A percentile compares a stretch with the other conserved stretches of the same genome.
Conservation (phyloP, 306 rosid genomes). For the Carpinus viminea region DNA sequence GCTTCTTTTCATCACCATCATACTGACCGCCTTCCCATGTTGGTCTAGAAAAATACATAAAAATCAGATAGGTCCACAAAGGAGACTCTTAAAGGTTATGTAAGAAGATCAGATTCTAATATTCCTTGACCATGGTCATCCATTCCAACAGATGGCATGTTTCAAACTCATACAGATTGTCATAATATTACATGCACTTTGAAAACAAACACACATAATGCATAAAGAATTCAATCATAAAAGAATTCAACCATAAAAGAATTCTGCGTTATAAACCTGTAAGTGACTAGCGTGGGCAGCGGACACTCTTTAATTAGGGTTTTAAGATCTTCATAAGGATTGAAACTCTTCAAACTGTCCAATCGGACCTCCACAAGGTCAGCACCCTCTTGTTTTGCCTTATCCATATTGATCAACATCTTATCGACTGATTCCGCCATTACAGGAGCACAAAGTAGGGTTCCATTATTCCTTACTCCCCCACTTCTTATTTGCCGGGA, state of each 20-base stretch:
- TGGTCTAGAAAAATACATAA: conserved; percentile 51
- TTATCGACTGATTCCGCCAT: conserved; percentile 51
- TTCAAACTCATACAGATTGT: not conserved
- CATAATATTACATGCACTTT: not conserved
- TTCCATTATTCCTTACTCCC: conserved; percentile 39
- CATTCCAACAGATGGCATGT: not conserved
- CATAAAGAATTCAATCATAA: not conserved
- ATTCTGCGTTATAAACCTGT: conserved; percentile 39
- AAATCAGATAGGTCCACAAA: conserved; percentile 13
- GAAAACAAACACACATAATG: not conserved
- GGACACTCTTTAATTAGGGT: conserved; percentile 43
- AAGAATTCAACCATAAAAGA: not conserved
- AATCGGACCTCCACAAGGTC: conserved; percentile 76
- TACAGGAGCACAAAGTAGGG: conserved; percentile 61
- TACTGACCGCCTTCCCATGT: conserved; percentile 88
- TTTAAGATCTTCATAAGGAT: conserved; percentile 45
- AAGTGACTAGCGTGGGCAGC: conserved; percentile 60
- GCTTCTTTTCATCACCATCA: conserved; percentile 73
- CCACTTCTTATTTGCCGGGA: conserved; percentile 31
- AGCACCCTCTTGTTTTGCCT: conserved; percentile 54
- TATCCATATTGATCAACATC: conserved; percentile 44
- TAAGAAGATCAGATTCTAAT: not conserved
- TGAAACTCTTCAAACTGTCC: conserved; percentile 55
- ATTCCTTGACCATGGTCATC: not conserved
- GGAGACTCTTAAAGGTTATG: not conserved